A percentile compares a stretch with the other conserved stretches of the same genome.
Evolutionary conservation across 345 rosid species (phyloP).

Genomic region (Pseudoturritis turrita): DNA sequence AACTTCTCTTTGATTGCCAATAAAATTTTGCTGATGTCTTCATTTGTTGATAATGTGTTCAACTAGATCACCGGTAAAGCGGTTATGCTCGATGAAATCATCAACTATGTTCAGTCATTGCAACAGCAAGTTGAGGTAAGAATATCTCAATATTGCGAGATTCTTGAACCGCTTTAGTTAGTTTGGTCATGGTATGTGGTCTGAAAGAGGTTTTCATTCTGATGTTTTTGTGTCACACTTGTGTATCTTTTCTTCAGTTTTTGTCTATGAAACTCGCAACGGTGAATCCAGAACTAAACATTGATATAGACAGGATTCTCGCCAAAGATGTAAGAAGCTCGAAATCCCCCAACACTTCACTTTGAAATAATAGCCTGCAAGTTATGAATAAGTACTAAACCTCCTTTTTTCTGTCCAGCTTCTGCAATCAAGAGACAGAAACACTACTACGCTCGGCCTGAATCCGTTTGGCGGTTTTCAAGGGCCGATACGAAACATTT

Average conservation of each 20-base stretch:
- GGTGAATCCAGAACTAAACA: slow-evolving; percentile 72
- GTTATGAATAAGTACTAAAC: slow-evolving; percentile 14
- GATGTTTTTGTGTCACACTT: not conserved
- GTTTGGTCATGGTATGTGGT: not conserved
- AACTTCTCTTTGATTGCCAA: not conserved
- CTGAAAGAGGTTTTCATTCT: slow-evolving; percentile 4
- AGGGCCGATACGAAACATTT: slow-evolving; percentile 44
- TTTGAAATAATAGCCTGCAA: not conserved
- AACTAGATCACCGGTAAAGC: slow-evolving; percentile 94
- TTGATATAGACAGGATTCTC: slow-evolving; percentile 66
- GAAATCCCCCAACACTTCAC: not conserved
- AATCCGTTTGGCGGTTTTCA: slow-evolving; percentile 47
- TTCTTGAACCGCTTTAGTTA: slow-evolving; percentile 7
- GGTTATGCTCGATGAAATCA: slow-evolving; percentile 97
- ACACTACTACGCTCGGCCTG: slow-evolving; percentile 43
- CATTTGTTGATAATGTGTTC: slow-evolving; percentile 5
- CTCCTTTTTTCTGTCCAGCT: slow-evolving; percentile 36
- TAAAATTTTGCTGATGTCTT: not conserved
- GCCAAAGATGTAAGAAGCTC: slow-evolving; percentile 74
- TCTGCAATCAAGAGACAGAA: slow-evolving; percentile 54
- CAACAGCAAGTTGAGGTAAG: slow-evolving; percentile 98
- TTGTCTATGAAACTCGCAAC: slow-evolving; percentile 98
- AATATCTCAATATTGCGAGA: not conserved
- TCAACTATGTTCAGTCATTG: slow-evolving; percentile 93
- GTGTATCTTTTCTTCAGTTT: slow-evolving; percentile 47